Base-by-base conservation (phyloP, 1,284 basidiomycete species). In the Abortiporus biennis region DNA sequence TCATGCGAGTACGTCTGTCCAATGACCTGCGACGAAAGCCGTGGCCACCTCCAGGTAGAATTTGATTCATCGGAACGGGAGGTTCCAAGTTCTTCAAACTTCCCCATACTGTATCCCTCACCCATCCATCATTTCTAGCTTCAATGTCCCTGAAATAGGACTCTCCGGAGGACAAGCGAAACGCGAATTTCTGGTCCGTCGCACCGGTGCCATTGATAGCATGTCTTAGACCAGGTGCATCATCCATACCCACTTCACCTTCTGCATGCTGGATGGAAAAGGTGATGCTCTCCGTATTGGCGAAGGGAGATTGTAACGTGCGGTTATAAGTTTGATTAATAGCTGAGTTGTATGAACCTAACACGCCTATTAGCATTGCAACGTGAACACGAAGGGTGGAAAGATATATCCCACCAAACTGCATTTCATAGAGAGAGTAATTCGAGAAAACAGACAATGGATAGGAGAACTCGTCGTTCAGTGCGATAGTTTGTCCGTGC, bases 101-200 rank as follows among this genome's bases (percentile, higher is more conserved):
- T 12, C 64, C 65, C 66, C 64, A 66, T 4, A 68, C 64, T 15
- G 44, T 38, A 48, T 67, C 63, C 23, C 45, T 49, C 27, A 62
- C 55, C 63, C 63, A 65, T 6, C 63, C 61, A 43, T 68, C 65
- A 48, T 66, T 64, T 51, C 62, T 62, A 21, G 64, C 55, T 6
- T 58, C 59, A 36, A 60, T 48, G 32, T 61, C 58, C 34, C 63
- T 53, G 48, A 61, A 65, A 45, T 65, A 66, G 1, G 58, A 62
- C 53, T 59, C 53, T 5, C 58, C 58, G 17, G 54, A 46, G 21
- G 49, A 54, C 41, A 63, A 55, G 9, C 54, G 45, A 44, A 62
- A 66, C n/a, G 59, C 62, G 48, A 66, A 64, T 25, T 48, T 51
- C 53, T 67, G 63, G 38, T 56, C 50, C 16, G 62, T 68, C 19